Evolutionary conservation across 129 eudicot species (phyloP), one percentile per base, ranked within the genome.

Genomic region (Rutidosis leptorrhynchoides): DNA sequence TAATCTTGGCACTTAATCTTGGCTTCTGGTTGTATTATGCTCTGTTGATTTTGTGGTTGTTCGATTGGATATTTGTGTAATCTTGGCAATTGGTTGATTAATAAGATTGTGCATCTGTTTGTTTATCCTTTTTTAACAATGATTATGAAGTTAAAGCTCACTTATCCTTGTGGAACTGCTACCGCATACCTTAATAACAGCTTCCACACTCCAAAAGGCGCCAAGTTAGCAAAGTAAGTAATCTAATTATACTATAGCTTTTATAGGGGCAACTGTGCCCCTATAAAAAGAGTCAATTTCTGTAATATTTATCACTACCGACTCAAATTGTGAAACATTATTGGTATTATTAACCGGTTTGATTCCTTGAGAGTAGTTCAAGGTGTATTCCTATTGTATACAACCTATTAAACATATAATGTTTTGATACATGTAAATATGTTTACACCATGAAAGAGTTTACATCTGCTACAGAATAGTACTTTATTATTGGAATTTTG

Each of bases 161-260:
- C 83, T 16, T 85, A 78, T 46, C 91, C 91, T 14, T 82, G 87
- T 22, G 91, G 87, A 32, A 84, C 87, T 27, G 90, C 90, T 40
- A 81, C 84, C 27, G 90, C 90, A 12, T 74, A 75, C 71, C 79
- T 84, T 28, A 84, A 81, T 26, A 84, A 84, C 75, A 81, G 84
- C 68, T 79, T 84, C 75, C 90, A 84, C 66, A 80, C 90, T 55
- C 81, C 83, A 0, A 45, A 66, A 71, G 90, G 83, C 6, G 86
- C 86, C 30, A 82, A 79, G 67, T 65, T 76, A 70, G 90, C 90
- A 7, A 85, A 74, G 90, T 85, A 69, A 73, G 65, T 12, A 57
- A 37, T 55, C 16, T 0, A 14, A 2, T 24, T 65, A 25, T 46
- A 17, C 27, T 2, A 8, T 23, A 12, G 7, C 37, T 42, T 64